These are phyloP conservation scores for Mortierella sp. DNA, from an alignment of 371 early-diverging fungal genomes.

Conservation along the genomic window DNA sequence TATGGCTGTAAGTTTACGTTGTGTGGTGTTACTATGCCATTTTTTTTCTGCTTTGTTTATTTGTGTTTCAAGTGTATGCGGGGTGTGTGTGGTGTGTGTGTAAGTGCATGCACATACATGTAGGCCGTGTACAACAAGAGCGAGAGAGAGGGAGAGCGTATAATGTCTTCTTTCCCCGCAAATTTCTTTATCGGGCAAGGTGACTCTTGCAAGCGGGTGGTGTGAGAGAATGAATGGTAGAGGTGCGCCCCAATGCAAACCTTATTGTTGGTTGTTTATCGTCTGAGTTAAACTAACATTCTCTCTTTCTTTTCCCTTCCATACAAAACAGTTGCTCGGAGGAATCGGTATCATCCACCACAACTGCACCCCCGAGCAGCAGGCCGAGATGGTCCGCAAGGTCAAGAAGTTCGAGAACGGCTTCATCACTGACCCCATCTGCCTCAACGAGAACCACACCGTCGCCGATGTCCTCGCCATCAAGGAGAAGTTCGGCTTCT, in stretches of 20 bases:
- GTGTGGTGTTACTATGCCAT: neutral
- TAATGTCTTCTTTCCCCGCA: conserved; percentile 43
- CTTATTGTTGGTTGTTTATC: neutral
- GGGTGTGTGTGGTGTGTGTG: neutral
- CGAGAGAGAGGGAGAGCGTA: neutral
- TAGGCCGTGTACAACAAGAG: neutral
- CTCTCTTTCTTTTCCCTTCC: neutral
- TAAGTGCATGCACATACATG: conserved; percentile 1
- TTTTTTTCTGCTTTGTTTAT: neutral
- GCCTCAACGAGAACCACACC: conserved; percentile 86
- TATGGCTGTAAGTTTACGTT: conserved; percentile 84
- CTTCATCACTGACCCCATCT: conserved; percentile 95
- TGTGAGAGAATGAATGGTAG: conserved; percentile 12
- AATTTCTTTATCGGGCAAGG: conserved; percentile 51
- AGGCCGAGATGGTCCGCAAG: conserved; percentile 96
- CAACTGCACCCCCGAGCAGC: conserved; percentile 96
- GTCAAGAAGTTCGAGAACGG: conserved; percentile 99
- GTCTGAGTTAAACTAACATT: conserved; percentile 6
- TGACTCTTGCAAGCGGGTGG: neutral
- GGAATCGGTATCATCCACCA: conserved; percentile 98
- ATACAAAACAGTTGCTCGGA: conserved; percentile 77
- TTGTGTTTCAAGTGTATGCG: neutral
- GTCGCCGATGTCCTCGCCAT: conserved; percentile 90
- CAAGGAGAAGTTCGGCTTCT: conserved; percentile 92
- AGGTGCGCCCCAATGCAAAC: neutral